Conservation (phyloP, 2,329 filamentous ascomycete genomes). For the Ophiostoma triangulosporum region DNA sequence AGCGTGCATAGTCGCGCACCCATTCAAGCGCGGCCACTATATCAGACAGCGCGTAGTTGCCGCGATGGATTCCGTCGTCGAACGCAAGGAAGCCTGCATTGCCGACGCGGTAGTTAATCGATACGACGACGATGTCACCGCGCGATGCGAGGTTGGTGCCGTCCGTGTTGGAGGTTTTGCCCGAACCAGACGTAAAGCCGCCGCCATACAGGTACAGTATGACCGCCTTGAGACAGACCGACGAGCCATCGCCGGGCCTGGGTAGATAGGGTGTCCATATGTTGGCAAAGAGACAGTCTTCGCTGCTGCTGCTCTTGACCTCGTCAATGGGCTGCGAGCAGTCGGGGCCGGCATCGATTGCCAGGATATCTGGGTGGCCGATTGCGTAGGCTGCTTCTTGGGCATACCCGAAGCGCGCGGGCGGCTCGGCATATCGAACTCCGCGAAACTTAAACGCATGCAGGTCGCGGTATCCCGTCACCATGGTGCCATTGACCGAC, state of each 20-base stretch:
- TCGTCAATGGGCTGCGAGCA: constrained; percentile 21
- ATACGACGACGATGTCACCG: constrained; percentile 30
- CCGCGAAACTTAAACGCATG: constrained; percentile 23
- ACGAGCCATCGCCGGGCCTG: neutral
- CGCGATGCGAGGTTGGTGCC: constrained; percentile 31
- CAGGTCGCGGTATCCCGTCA: constrained; percentile 22
- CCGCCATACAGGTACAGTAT: constrained; percentile 35
- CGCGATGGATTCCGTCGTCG: constrained; percentile 23
- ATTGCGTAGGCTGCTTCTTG: constrained; percentile 14
- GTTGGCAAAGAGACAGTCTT: constrained; percentile 26
- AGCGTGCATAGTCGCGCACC: constrained; percentile 24
- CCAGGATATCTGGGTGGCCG: constrained; percentile 17
- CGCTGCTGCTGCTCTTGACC: constrained; percentile 18
- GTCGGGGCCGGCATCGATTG: constrained; percentile 19
- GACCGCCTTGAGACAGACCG: constrained; percentile 25
- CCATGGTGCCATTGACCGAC: constrained; percentile 14
- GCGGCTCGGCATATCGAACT: constrained; percentile 18
- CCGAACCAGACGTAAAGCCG: constrained; percentile 25
- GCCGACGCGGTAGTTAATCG: constrained; percentile 28
- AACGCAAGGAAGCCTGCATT: constrained; percentile 19
- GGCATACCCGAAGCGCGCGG: constrained; percentile 19
- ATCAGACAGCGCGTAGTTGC: constrained; percentile 30
- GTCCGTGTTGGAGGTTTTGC: constrained; percentile 30
- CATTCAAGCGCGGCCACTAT: constrained; percentile 26
- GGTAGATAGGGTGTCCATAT: constrained; percentile 25